Conservation (phyloP, 2,329 filamentous ascomycete species). For the Fusarium tupiense region DNA sequence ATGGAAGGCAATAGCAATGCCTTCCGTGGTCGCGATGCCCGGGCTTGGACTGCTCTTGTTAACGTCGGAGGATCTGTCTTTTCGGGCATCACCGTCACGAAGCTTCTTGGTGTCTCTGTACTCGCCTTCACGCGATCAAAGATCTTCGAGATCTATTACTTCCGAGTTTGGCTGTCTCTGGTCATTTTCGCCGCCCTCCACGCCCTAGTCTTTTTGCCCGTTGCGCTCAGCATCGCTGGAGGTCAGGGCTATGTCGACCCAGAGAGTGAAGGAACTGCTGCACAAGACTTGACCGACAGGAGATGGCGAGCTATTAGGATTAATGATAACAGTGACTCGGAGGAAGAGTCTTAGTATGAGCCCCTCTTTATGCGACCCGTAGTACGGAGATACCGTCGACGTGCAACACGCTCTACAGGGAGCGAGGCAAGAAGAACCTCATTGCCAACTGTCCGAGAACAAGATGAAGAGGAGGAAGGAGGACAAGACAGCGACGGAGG, state of each 20-base stretch:
- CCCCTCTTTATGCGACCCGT: background rate
- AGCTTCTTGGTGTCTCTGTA: constrained; percentile 90
- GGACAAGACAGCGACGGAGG: background rate
- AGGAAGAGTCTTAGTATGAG: constrained; percentile 64
- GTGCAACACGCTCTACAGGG: background rate
- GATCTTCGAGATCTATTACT: constrained; percentile 99
- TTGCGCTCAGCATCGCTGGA: constrained; percentile 85
- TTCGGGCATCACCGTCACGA: constrained; percentile 95
- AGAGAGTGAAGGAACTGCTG: constrained; percentile 86
- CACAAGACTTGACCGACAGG: constrained; percentile 85
- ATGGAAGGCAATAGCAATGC: constrained; percentile 80
- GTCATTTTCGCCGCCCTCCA: constrained; percentile 90
- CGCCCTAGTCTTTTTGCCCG: constrained; percentile 90
- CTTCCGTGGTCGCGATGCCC: constrained; percentile 83
- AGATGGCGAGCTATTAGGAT: constrained; percentile 81
- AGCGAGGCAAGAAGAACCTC: background rate
- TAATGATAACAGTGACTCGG: constrained; percentile 79
- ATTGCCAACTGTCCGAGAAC: background rate
- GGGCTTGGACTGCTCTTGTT: constrained; percentile 91
- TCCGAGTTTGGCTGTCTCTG: constrained; percentile 93
- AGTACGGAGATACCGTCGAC: background rate
- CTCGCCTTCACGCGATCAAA: constrained; percentile 95
- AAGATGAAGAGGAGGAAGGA: background rate
- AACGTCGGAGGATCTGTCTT: constrained; percentile 96
- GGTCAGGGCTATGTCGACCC: constrained; percentile 89